Evolutionary conservation across 495 filamentous ascomycete species (phyloP), one percentile per base, ranked within the genome.

Genomic region (Penicillium pulvis): DNA sequence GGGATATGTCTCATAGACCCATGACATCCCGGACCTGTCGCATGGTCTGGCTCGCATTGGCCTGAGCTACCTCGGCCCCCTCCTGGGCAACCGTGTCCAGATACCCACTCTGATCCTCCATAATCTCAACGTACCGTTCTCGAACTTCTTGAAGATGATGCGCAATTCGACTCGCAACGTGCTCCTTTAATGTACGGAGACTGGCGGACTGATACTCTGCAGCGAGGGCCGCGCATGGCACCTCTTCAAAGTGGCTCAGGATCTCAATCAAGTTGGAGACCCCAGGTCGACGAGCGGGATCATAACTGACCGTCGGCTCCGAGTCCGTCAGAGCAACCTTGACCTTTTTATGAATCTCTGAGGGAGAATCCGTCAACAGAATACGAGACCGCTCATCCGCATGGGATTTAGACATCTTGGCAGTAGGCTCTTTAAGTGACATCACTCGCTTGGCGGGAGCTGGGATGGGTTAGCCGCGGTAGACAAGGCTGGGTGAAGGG

Each of bases 401-500:
- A 63, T 91, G 82, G 4, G 92, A 96, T 72, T 98, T 98, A 47
- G 91, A 95, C 94, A 98, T 98, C 64, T 98, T 98, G 24, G 80
- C 66, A 2, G 61, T 61, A 1, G 94, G 93, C 16, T 90, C 71
- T 33, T 81, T 84, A 31, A 98, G 84, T 16, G 91, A 96, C 93
- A 96, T 96, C 50, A 98, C 80, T 60, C 95, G 83, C 57, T 87
- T 90, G 23, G 87, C 85, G 30, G 90, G 87, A 48, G 89, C 87
- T 90, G 57, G 36, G 16, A 53, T 39, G 19, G 47, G 45, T 60
- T 52, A 64, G 60, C 23, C 45, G 53, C 50, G 55, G 58, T 28
- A n/a, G 8, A n/a, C 4, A 50, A 10, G 26, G 2, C 20, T 31
- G 47, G 17, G 16, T 17, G 24, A 50, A 28, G 24, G n/a, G 47